These are phyloP conservation scores for Rhazya stricta DNA, from an alignment of 257 asterid species.

Conservation along the genomic window DNA sequence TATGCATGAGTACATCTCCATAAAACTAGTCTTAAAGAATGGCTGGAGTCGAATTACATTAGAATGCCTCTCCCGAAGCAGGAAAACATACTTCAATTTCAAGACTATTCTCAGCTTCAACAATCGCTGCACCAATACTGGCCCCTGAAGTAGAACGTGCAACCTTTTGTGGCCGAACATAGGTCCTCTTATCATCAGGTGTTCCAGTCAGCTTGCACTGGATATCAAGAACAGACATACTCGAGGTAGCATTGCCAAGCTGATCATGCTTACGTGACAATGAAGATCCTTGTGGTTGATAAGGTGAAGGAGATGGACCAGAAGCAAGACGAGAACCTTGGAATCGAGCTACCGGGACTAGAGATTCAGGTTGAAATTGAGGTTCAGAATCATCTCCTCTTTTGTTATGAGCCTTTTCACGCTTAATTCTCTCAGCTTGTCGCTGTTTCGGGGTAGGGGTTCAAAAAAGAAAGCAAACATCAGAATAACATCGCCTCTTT, in stretches of 20 bases:
- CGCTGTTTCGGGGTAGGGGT: conserved; percentile 38
- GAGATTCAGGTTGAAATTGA: conserved; percentile 56
- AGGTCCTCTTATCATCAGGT: conserved; percentile 26
- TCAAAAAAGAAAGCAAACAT: conserved; percentile 4
- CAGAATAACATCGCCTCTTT: background rate
- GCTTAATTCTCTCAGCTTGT: conserved; percentile 87
- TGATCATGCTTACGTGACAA: conserved; percentile 30
- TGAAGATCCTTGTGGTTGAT: conserved; percentile 39
- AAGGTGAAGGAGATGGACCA: conserved; percentile 82
- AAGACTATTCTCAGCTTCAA: conserved; percentile 78
- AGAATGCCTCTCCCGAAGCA: conserved; percentile 36
- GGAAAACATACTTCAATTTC: conserved; percentile 69
- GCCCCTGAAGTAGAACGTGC: conserved; percentile 64
- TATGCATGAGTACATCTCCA: background rate
- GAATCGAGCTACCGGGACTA: conserved; percentile 81
- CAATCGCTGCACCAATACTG: conserved; percentile 87
- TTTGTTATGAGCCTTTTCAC: conserved; percentile 65
- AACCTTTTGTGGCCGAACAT: conserved; percentile 48
- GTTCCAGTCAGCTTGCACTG: conserved; percentile 33
- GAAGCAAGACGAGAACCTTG: conserved; percentile 97
- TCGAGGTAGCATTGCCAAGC: conserved; percentile 49
- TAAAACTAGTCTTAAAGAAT: conserved; percentile 9
- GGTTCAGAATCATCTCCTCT: conserved; percentile 90
- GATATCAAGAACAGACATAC: conserved; percentile 41
- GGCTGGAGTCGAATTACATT: conserved; percentile 31